Percentiles rank a stretch among this genome's conserved stretches.
phyloP scores from a whole-genome alignment of 495 filamentous ascomycete species.

The Penicillium cataractarum region DNA sequence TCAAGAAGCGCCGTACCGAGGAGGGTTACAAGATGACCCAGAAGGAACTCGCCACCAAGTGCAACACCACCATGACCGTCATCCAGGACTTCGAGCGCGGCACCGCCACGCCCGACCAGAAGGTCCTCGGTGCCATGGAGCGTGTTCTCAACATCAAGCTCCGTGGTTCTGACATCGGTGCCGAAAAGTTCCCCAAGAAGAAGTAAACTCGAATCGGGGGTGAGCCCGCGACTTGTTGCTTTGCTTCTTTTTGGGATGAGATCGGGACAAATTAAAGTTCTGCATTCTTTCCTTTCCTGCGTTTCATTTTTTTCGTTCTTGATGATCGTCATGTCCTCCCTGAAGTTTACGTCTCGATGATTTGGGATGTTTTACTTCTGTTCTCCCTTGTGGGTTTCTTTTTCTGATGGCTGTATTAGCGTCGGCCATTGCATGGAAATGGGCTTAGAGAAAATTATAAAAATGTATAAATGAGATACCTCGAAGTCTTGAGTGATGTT shows the following conservation, averaged over 20 bases:
- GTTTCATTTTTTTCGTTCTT: constrained; percentile 20
- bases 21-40: constrained; percentile 86
- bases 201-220: constrained; percentile 45
- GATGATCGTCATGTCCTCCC: constrained; percentile 31
- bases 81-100: constrained; percentile 88
- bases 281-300: constrained; percentile 26
- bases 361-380: constrained; percentile 1
- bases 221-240: constrained; percentile 38
- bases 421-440: constrained; percentile 41
- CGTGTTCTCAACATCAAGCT: constrained; percentile 84
- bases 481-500: constrained; percentile 6
- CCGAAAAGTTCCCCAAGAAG: constrained; percentile 76
- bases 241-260: constrained; percentile 29
- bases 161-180: constrained; percentile 74
- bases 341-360: constrained; percentile 14
- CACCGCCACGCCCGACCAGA: constrained; percentile 79
- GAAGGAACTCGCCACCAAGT: constrained; percentile 93
- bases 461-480: constrained; percentile 37
- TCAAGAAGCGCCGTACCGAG: constrained; percentile 74
- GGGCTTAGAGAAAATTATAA: constrained; percentile 30
- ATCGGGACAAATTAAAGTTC: constrained; percentile 25
- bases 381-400: constrained; percentile 27
- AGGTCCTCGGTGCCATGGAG: constrained; percentile 80
- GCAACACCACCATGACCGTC: constrained; percentile 80
- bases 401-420: constrained; percentile 46